Base-by-base conservation (phyloP, 2,329 filamentous ascomycete species). In the Sporothrix pseudoabietina region DNA sequence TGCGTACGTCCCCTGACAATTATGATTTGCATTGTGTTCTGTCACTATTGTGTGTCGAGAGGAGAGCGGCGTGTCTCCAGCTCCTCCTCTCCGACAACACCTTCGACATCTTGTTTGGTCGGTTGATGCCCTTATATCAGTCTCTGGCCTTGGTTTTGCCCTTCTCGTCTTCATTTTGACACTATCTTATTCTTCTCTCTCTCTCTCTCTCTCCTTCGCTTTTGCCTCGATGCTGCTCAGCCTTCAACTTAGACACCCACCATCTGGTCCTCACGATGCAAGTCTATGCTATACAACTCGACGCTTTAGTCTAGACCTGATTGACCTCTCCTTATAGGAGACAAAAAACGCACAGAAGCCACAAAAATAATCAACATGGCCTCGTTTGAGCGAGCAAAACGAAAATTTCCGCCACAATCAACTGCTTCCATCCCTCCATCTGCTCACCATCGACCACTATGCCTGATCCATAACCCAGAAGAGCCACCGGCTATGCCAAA, bases 401-500 rank as follows among this genome's bases (percentile, higher is more conserved):
- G 44, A 5, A 68, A 68, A 35, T 1, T 4, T 26, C 10, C 44
- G 9, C 26, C 5, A 19, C 8, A 16, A 12, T 2, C 41, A 1
- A 10, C 44, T 2, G 2, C 44, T 1, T 2, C 26, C 26, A 30
- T 41, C 39, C 52, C 32, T 4, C 22, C 55, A 22, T 14, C 71
- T 7, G 52, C 55, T 12, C 66, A n/a, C 22, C 26, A 39, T 16
- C 68, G 65, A 5, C 57, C 66, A 16, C 30, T 39, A 41, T 73
- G 72, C 47, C 35, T 49, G 12, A 61, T 73, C 22, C 72, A 73
- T 49, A 57, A 52, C 3, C 66, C 55, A 19, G 19, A 41, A 16
- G 61, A 66, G 22, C 39, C 39, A 30, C 61, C n/a, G 19, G 39
- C 39, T n/a, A 30, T 16, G 39, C n/a, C 61, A 16, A 66, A 47